Base-by-base conservation (phyloP, 352 stramenopile genomes). In the Phytophthora kernoviae region DNA sequence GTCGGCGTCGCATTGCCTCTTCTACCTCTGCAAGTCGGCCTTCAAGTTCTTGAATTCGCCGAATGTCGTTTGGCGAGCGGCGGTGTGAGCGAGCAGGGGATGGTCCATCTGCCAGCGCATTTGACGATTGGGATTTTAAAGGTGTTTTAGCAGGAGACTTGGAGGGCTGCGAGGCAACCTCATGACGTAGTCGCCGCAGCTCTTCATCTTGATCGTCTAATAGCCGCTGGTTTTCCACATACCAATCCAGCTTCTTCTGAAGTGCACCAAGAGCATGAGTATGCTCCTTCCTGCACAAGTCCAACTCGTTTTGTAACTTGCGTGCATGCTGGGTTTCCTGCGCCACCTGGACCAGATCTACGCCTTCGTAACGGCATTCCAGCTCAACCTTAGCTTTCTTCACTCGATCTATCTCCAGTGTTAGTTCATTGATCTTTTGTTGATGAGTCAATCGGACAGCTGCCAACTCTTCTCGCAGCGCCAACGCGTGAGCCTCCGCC, bases 161-260 rank as follows among this genome's bases (percentile, higher is more conserved):
- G 0, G 41, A 55, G 3, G 34, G 17, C 18, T 57, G 39, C 42
- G 63, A 24, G n/a, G 40, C 39, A 22, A 61, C 44, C n/a, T 63
- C 49, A 14, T 47, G 44, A 34, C 65, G 65, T 14, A 91, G 58
- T 6, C 58, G 58, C 22, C 51, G 58, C n/a, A 91, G 27, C 20
- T 84, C 68, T 9, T 84, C 81, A 36, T 95, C 84, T 54, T 95
- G 84, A 8, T 84, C 82, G 26, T 95, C 84, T 2, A 94, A 50
- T n/a, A 93, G 45, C 4, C 81, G 60, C 52, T 95, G 87, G 49
- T 95, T 95, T 37, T 82, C 73, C 12, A 94, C 79, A 34, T 95
- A 95, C 87, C 87, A 95, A 36, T 93, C 83, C 12, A 95, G 46
- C 26, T 94, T 95, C 53, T 90, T 86, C 46, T 95, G 82, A 15